Evolutionary conservation across 352 stramenopile species (phyloP).

Genomic region (Pythium phragmiticola): DNA sequence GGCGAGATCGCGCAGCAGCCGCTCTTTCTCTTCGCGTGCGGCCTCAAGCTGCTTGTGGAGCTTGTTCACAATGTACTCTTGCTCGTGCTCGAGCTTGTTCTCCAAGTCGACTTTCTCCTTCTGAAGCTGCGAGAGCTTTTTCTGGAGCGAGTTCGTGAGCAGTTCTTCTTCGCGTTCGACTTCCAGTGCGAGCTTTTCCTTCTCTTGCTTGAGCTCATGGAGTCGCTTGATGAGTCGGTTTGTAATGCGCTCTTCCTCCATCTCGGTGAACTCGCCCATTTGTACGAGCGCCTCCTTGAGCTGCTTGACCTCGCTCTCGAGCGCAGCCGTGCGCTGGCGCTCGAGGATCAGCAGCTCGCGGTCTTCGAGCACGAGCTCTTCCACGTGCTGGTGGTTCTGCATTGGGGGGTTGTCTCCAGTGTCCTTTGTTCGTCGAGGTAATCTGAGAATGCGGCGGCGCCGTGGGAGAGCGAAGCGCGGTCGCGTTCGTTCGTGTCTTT

Average conservation of each 20-base stretch:
- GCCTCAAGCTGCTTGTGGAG: slow-evolving; percentile 83
- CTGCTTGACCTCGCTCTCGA: slow-evolving; percentile 67
- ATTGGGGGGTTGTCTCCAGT: neutral
- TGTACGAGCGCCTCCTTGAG: slow-evolving; percentile 71
- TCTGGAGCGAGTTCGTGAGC: slow-evolving; percentile 88
- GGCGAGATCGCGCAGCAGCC: slow-evolving; percentile 62
- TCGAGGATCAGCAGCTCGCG: slow-evolving; percentile 67
- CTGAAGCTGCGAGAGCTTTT: slow-evolving; percentile 86
- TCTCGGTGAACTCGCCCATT: slow-evolving; percentile 80
- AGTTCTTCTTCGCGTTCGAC: slow-evolving; percentile 90
- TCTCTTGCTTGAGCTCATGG: slow-evolving; percentile 80
- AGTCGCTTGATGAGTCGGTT: slow-evolving; percentile 84
- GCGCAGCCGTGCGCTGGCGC: slow-evolving; percentile 66
- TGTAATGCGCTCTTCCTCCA: slow-evolving; percentile 81
- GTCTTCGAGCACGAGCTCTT: slow-evolving; percentile 36
- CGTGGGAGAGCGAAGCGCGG: too few relatives aligned
- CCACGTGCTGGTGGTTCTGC: slow-evolving; percentile 28
- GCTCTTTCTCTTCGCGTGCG: slow-evolving; percentile 66
- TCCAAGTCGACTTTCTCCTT: slow-evolving; percentile 91
- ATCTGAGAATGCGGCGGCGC: too few relatives aligned
- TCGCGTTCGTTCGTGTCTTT: slow-evolving; percentile 1
- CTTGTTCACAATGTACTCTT: slow-evolving; percentile 93
- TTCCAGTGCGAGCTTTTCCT: slow-evolving; percentile 86
- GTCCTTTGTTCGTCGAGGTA: too few relatives aligned
- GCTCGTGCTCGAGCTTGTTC: slow-evolving; percentile 90